Conservation (phyloP, 2,329 filamentous ascomycete species). For the Ophiocordyceps camponoti-leonardi region DNA sequence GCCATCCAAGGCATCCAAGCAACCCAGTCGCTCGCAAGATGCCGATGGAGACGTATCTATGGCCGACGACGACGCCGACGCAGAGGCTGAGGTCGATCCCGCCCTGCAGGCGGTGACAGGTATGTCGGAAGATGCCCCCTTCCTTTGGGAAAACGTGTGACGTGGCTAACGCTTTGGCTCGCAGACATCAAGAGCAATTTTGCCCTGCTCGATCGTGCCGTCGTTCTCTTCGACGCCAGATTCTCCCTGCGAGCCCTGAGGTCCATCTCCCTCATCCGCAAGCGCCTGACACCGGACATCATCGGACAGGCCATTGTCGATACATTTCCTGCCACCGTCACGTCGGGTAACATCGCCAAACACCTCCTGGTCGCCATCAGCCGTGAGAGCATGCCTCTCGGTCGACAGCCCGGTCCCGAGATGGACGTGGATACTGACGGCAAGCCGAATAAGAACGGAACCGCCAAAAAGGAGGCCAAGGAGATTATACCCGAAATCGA, state of each 20-base stretch:
- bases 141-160: background rate
- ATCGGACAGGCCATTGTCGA: slow-evolving; percentile 67
- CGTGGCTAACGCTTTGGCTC: slow-evolving; percentile 2
- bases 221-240: slow-evolving; percentile 82
- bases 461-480: slow-evolving; percentile 48
- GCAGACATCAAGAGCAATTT: slow-evolving; percentile 94
- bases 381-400: slow-evolving; percentile 46
- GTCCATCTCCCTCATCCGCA: slow-evolving; percentile 89
- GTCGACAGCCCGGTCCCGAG: slow-evolving; percentile 37
- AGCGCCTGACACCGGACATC: slow-evolving; percentile 70
- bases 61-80: slow-evolving; percentile 38
- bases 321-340: slow-evolving; percentile 47
- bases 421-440: slow-evolving; percentile 57
- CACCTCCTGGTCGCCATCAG: slow-evolving; percentile 54
- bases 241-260: slow-evolving; percentile 88
- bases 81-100: slow-evolving; percentile 41
- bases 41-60: slow-evolving; percentile 55
- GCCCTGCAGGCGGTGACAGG: slow-evolving; percentile 42
- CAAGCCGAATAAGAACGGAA: slow-evolving; percentile 34
- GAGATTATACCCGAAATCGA: slow-evolving; percentile 76
- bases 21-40: slow-evolving; percentile 38
- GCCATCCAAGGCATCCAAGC: slow-evolving; percentile 46
- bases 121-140: slow-evolving; percentile 12
- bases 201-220: slow-evolving; percentile 75
- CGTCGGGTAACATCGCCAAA: slow-evolving; percentile 49